phyloP scores from a whole-genome alignment of 441 rosid species.

The Populus trichocarpa region DNA sequence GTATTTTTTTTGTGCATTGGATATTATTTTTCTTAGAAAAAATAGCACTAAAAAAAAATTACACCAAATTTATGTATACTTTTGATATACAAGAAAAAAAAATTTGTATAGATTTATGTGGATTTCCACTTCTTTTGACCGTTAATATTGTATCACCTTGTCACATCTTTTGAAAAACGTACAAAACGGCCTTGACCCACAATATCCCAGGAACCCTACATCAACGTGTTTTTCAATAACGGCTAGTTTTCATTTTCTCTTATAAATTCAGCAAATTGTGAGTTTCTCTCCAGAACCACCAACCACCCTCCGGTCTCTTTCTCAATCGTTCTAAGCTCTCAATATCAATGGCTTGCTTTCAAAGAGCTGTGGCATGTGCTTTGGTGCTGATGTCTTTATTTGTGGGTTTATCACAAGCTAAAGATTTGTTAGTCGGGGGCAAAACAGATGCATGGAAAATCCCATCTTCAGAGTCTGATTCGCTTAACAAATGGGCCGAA shows the following conservation, averaged over 20 bases:
- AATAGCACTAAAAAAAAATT: too few relatives aligned
- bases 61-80: background rate
- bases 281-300: background rate
- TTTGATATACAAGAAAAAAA: too few relatives aligned
- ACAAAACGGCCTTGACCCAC: conserved; percentile 7
- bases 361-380: conserved; percentile 19
- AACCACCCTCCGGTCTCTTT: background rate
- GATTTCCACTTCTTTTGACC: background rate
- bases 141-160: conserved; percentile 2
- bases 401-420: conserved; percentile 41
- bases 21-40: too few relatives aligned
- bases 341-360: conserved; percentile 23
- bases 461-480: conserved; percentile 71
- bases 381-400: conserved; percentile 21
- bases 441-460: conserved; percentile 65
- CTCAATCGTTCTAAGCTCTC: background rate
- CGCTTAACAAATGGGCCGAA: conserved; percentile 84
- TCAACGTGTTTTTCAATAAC: conserved; percentile 22
- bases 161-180: background rate
- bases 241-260: conserved; percentile 36
- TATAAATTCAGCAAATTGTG: conserved; percentile 16
- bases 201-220: conserved; percentile 10
- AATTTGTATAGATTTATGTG: background rate
- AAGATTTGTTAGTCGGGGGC: conserved; percentile 73
- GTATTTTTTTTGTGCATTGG: background rate